A percentile compares a stretch with the other conserved stretches of the same genome.
Evolutionary conservation across 345 rosid species (phyloP).

Genomic region (Carallia brachiata): DNA sequence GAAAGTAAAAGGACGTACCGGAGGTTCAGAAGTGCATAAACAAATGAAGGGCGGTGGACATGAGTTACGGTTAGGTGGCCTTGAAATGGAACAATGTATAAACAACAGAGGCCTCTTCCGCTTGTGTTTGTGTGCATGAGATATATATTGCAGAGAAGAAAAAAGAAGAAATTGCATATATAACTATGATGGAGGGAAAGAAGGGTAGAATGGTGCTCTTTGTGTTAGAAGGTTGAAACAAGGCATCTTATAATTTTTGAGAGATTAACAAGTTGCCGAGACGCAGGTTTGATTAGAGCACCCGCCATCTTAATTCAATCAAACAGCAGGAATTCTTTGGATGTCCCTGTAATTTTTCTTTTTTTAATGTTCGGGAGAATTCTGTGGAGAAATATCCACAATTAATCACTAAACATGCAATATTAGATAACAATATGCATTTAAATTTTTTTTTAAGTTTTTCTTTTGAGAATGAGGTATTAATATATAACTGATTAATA

Average conservation of each 20-base stretch:
- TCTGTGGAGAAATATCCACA: slow-evolving; percentile 9
- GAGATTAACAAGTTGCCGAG: too few species aligned
- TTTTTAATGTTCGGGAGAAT: slow-evolving; percentile 10
- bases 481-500: too few species aligned
- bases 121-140: too few species aligned
- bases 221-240: neutral
- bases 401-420: neutral
- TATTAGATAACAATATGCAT: neutral
- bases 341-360: neutral
- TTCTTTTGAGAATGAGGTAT: too few species aligned
- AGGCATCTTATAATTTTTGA: neutral
- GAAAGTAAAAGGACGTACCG: neutral
- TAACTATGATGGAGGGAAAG: too few species aligned
- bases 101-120: too few species aligned
- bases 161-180: too few species aligned
- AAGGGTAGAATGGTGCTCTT: too few species aligned
- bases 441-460: too few species aligned
- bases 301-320: neutral
- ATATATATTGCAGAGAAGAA: too few species aligned
- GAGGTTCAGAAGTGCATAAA: neutral
- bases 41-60: neutral
- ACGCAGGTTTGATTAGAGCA: slow-evolving; percentile 3
- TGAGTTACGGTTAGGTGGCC: too few species aligned
- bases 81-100: too few species aligned
- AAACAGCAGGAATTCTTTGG: neutral